Base-by-base conservation (phyloP, 1,284 basidiomycete species). In the Takashimella tepidaria region DNA sequence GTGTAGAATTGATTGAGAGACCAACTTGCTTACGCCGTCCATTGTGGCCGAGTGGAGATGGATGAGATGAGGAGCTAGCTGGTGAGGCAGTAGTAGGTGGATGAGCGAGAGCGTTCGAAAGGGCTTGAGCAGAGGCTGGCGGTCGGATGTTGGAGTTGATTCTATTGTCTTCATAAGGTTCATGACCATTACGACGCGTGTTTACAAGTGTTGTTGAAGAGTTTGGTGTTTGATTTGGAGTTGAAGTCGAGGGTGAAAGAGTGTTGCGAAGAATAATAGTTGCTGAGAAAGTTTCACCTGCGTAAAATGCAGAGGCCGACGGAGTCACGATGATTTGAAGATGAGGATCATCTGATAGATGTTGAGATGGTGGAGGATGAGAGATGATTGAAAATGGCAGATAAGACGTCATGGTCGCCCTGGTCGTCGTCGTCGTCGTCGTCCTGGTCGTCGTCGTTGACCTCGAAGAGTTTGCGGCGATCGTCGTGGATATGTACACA, bases 221-320 rank as follows among this genome's bases (percentile, higher is more conserved):
- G 31, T 8, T 16, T 37, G 31, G 31, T 16, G 31, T 37, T 8
- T 55, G 51, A 21, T 23, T 21, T 20, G 58, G 51, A 23, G 58
- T 55, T 10, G 25, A 43, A 20, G 59, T 53, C n/a, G n/a, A n/a
- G 16, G 52, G 53, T 5, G 54, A 10, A 25, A 82, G 82, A 5
- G 84, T 87, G 72, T 95, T 96, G 45, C 87, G 87, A 74, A 96
- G 91, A 0, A 88, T 87, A 67, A 97, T 85, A 4, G 83, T 86
- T 16, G 89, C 89, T 5, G 84, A 79, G 73, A 95, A 89, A 0
- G 82, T 79, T 72, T 97, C 92, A 56, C 92, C 92, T 1, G 92
- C 91, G 72, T 93, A 97, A 76, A 88, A 96, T 0, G 89, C 89
- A 0, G 89, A 88, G 59, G 92, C 87, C 0, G 86, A 80, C 3